Evolutionary conservation across 2,329 filamentous ascomycete species (phyloP).

Genomic region (Apiospora arundinis): DNA sequence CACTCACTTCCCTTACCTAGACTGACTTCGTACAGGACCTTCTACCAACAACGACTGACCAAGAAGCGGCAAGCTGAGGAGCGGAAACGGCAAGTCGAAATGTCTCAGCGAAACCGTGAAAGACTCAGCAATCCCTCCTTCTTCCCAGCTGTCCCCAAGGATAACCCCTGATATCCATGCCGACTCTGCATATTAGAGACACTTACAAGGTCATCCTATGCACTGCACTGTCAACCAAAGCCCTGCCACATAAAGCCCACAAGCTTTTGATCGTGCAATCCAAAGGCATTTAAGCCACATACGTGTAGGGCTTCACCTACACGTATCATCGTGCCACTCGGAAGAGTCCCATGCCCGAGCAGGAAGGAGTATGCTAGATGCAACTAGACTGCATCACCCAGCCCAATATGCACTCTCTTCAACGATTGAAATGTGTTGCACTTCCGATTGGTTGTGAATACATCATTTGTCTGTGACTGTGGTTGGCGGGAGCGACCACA

Average conservation of each 20-base stretch:
- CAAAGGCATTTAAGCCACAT: not conserved
- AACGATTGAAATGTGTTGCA: not conserved
- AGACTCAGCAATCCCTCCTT: constrained; percentile 77
- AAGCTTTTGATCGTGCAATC: not conserved
- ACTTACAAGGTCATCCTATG: not conserved
- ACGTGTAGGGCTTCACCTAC: not conserved
- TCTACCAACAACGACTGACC: constrained; percentile 85
- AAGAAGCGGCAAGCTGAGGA: constrained; percentile 79
- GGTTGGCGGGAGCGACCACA: not conserved
- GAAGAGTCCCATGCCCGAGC: not conserved
- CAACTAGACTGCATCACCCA: constrained; percentile 17
- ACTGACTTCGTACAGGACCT: constrained; percentile 60
- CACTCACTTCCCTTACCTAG: not conserved
- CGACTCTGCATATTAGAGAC: not conserved
- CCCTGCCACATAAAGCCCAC: not conserved
- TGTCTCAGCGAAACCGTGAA: constrained; percentile 81
- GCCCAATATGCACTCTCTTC: not conserved
- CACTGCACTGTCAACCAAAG: not conserved
- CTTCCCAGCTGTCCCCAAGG: constrained; percentile 84
- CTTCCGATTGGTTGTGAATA: not conserved
- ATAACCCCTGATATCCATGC: constrained; percentile 31
- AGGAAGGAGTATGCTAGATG: constrained; percentile 1
- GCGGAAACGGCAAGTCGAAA: constrained; percentile 79
- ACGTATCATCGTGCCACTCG: not conserved
- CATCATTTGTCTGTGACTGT: not conserved